phyloP scores from a whole-genome alignment of 148 eudicot species.

The Mesembryanthemum crystallinum region DNA sequence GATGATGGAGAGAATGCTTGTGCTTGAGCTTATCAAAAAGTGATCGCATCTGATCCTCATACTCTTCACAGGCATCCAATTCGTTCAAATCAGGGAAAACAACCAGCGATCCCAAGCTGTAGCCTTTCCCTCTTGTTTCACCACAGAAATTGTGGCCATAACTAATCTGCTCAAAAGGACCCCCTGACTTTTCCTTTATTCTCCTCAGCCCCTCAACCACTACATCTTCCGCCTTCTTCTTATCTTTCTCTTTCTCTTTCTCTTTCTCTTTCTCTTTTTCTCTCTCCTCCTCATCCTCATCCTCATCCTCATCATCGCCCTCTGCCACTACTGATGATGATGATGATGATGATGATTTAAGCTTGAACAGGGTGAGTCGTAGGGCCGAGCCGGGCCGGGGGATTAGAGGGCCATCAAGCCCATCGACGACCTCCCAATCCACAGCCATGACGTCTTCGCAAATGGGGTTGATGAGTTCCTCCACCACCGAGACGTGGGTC shows the following conservation, averaged over 20 bases:
- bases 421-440: conserved; percentile 19
- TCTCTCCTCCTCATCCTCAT: background rate
- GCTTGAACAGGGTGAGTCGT: conserved; percentile 25
- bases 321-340: background rate
- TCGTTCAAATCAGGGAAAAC: conserved; percentile 38
- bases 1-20: background rate
- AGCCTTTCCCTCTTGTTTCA: conserved; percentile 22
- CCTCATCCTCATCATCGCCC: background rate
- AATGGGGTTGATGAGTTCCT: conserved; percentile 20
- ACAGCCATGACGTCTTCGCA: conserved; percentile 23
- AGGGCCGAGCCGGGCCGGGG: conserved; percentile 35
- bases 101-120: conserved; percentile 27
- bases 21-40: conserved; percentile 20
- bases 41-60: conserved; percentile 29
- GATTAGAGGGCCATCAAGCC: conserved; percentile 8
- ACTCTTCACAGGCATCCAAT: conserved; percentile 40
- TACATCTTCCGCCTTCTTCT: too few relatives aligned
- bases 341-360: too few relatives aligned
- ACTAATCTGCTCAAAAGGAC: conserved; percentile 26
- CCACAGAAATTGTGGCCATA: conserved; percentile 27
- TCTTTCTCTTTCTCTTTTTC: background rate
- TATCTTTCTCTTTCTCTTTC: background rate
- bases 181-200: conserved; percentile 13
- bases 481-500: conserved; percentile 14
- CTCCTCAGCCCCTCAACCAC: conserved; percentile 22